Conservation (phyloP, 176 grass and related monocot genomes). For the Canna indica region DNA sequence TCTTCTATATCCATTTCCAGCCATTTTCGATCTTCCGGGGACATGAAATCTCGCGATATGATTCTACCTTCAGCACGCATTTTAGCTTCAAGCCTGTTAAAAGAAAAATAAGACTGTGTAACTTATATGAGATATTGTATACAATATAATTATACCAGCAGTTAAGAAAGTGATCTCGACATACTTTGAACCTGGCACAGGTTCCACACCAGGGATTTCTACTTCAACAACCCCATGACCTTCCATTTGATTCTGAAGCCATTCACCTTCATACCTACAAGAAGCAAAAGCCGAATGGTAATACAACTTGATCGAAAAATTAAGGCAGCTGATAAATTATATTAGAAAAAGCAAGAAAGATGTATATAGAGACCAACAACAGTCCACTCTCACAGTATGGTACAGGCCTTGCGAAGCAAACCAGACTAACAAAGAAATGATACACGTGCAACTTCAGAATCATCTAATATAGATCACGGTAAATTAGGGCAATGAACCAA, state of each 20-base stretch:
- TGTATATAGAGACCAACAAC: background rate
- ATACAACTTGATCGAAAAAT: background rate
- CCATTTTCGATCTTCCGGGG: conserved; percentile 26
- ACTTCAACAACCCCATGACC: conserved; percentile 34
- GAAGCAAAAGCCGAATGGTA: background rate
- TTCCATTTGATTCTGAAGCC: conserved; percentile 41
- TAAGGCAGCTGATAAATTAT: background rate
- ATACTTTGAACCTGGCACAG: conserved; percentile 33
- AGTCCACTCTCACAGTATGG: background rate
- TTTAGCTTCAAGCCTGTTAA: conserved; percentile 30
- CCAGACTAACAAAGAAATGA: background rate
- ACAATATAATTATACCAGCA: background rate
- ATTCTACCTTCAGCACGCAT: conserved; percentile 31
- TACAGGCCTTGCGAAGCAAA: background rate
- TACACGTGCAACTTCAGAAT: background rate
- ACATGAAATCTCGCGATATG: conserved; percentile 32
- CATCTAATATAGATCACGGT: background rate
- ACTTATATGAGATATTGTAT: background rate
- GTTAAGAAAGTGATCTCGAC: background rate
- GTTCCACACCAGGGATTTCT: conserved; percentile 27
- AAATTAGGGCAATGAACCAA: background rate
- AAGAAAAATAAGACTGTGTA: background rate
- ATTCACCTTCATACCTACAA: conserved; percentile 35
- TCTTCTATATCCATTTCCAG: conserved; percentile 34
- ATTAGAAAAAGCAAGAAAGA: background rate